These are phyloP conservation scores for Diaporthe amygdali DNA, from an alignment of 2,329 filamentous ascomycete species.

Conservation along the genomic window DNA sequence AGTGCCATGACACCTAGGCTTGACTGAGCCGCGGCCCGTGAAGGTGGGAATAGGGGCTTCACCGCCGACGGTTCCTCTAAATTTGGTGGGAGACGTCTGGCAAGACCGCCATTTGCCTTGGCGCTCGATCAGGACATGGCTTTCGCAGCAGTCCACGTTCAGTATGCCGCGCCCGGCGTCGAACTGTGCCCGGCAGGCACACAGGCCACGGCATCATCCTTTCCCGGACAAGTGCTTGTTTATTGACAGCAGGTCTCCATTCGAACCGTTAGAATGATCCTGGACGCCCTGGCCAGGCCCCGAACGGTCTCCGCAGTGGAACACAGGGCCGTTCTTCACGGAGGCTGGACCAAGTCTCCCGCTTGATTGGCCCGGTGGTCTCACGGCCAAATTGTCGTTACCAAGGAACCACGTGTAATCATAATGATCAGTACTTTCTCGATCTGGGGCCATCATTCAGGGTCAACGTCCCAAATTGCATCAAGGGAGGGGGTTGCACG, in stretches of 20 bases:
- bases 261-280: background rate
- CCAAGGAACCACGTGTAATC: background rate
- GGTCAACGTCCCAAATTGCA: background rate
- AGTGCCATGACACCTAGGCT: background rate
- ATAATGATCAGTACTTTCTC: background rate
- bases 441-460: background rate
- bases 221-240: background rate
- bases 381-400: background rate
- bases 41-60: conserved; percentile 8
- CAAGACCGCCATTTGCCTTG: conserved; percentile 5
- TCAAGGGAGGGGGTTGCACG: background rate
- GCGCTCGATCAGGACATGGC: background rate
- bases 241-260: background rate
- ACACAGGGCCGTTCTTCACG: background rate
- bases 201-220: background rate
- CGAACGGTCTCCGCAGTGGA: background rate
- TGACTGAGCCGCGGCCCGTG: background rate
- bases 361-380: background rate
- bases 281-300: background rate
- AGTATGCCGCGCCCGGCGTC: background rate
- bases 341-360: background rate
- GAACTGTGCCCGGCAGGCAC: background rate
- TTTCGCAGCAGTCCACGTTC: background rate
- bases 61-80: background rate
- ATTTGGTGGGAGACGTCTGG: background rate